These are phyloP conservation scores for Akanthomyces uredinophilus DNA, from an alignment of 2,329 filamentous ascomycete genomes.

Conservation along the genomic window DNA sequence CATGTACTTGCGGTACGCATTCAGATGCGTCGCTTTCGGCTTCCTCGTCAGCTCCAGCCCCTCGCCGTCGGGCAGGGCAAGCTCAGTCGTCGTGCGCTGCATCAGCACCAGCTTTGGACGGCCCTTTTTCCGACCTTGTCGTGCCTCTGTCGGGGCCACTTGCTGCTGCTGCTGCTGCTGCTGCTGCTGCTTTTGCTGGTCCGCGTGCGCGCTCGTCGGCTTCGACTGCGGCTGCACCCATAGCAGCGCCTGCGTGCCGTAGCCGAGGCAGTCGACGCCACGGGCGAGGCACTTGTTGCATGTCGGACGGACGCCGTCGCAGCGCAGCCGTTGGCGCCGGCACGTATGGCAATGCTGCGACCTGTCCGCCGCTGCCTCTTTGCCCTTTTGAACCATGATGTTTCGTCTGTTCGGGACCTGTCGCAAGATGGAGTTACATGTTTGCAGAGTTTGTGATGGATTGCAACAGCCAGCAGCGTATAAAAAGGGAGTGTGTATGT, in stretches of 20 bases:
- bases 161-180: neutral
- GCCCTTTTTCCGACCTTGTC: conserved; percentile 11
- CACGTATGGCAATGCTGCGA: conserved; percentile 16
- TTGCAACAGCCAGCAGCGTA: no score
- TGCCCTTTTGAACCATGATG: neutral
- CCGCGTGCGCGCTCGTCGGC: neutral
- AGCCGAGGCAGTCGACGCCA: conserved; percentile 18
- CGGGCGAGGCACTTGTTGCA: conserved; percentile 17
- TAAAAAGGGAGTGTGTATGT: no score
- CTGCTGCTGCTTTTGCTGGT: neutral
- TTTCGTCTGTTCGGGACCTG: neutral
- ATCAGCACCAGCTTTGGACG: conserved; percentile 18
- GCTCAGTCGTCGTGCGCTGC: conserved; percentile 3
- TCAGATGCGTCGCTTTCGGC: neutral
- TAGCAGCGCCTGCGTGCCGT: conserved; percentile 16
- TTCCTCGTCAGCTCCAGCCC: neutral
- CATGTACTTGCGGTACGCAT: neutral
- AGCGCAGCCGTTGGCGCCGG: conserved; percentile 17
- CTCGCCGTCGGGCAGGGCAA: neutral
- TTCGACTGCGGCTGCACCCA: conserved; percentile 16
- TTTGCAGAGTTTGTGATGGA: no score
- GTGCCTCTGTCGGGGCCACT: neutral
- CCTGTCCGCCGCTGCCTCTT: neutral
- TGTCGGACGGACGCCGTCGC: conserved; percentile 15
- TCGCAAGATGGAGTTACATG: no score